These are phyloP conservation scores for Neostapfia colusana DNA, from an alignment of 176 grass and related monocot species.

Conservation along the genomic window DNA sequence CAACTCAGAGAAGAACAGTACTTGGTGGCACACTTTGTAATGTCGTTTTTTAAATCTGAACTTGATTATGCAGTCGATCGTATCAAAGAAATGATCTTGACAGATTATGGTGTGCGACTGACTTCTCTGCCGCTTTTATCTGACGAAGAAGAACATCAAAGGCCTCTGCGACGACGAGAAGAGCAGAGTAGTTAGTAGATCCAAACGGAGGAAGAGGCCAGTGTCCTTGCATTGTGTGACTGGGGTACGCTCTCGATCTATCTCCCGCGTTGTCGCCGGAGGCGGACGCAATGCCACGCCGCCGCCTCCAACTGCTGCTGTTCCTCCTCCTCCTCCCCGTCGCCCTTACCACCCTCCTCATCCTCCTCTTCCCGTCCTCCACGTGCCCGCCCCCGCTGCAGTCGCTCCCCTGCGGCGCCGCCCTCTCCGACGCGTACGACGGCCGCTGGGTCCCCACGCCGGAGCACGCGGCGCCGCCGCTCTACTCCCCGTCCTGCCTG, in stretches of 20 bases:
- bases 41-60: too few species aligned
- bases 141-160: too few species aligned
- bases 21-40: too few species aligned
- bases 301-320: slow-evolving; percentile 34
- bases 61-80: too few species aligned
- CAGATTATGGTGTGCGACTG: too few species aligned
- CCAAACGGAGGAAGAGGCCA: neutral
- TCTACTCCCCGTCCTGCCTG: slow-evolving; percentile 69
- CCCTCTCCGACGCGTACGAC: slow-evolving; percentile 51
- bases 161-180: too few species aligned
- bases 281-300: slow-evolving; percentile 36
- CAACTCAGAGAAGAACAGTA: too few species aligned
- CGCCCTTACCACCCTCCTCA: slow-evolving; percentile 33
- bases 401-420: slow-evolving; percentile 60
- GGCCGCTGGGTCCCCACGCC: slow-evolving; percentile 59
- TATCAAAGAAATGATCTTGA: too few species aligned
- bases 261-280: slow-evolving; percentile 30
- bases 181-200: neutral
- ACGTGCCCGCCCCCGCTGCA: neutral
- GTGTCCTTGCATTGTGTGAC: neutral
- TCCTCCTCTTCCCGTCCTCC: slow-evolving; percentile 29
- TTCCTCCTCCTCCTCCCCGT: slow-evolving; percentile 41
- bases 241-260: neutral
- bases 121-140: too few species aligned
- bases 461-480: slow-evolving; percentile 16